These are phyloP conservation scores for Bromus sterilis DNA, from an alignment of 176 grass and related monocot species.

Conservation along the genomic window DNA sequence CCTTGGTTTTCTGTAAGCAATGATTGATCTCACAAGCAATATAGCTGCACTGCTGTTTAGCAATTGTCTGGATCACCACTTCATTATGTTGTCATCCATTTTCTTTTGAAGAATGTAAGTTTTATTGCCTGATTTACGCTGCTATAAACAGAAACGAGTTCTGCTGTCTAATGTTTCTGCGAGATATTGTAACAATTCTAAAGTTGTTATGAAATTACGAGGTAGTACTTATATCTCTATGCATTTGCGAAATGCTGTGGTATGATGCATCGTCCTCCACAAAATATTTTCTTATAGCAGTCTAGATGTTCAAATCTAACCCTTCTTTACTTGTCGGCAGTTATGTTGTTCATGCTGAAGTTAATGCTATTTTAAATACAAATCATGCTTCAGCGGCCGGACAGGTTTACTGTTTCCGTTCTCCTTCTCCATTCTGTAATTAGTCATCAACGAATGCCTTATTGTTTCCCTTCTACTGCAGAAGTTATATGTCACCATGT, in stretches of 20 bases:
- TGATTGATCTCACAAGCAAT: not conserved
- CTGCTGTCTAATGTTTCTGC: not conserved
- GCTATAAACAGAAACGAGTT: not conserved
- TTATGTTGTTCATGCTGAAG: constrained; percentile 97
- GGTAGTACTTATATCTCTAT: not conserved
- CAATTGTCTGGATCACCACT: not conserved
- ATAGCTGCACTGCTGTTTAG: not conserved
- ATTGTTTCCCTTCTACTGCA: constrained; percentile 32
- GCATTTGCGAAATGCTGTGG: not conserved
- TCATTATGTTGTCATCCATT: not conserved
- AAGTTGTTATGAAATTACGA: constrained; percentile 3
- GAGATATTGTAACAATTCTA: not conserved
- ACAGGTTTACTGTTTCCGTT: constrained; percentile 47
- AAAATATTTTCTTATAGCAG: not conserved
- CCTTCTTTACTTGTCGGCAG: constrained; percentile 33
- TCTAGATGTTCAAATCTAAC: constrained; percentile 10
- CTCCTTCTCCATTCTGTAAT: not conserved
- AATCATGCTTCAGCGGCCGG: constrained; percentile 97
- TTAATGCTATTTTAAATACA: constrained; percentile 98
- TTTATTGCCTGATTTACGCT: not conserved
- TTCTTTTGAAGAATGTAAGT: not conserved
- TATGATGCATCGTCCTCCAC: not conserved
- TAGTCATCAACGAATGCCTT: not conserved
- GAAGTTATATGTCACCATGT: constrained; percentile 99
- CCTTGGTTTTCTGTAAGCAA: not conserved